phyloP scores from a whole-genome alignment of 306 rosid species.

The Luffa acutangula region DNA sequence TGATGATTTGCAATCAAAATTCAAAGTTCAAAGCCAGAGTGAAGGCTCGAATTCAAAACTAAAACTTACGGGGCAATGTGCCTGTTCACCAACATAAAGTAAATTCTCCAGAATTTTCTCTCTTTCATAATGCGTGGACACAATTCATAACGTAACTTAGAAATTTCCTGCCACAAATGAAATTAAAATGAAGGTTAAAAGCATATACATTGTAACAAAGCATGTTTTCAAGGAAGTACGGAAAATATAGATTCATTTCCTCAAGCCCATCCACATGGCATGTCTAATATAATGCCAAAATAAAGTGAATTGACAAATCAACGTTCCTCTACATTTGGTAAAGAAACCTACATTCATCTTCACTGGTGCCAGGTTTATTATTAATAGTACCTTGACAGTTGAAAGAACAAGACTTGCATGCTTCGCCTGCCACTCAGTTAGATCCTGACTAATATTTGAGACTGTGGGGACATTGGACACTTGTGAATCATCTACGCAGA shows the following conservation, averaged over 20 bases:
- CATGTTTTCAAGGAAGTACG: background rate
- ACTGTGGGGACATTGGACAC: slow-evolving; percentile 37
- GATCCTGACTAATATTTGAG: slow-evolving; percentile 59
- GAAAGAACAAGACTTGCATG: slow-evolving; percentile 62
- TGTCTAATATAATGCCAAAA: background rate
- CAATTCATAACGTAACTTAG: slow-evolving; percentile 50
- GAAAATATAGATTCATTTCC: background rate
- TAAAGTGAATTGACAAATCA: background rate
- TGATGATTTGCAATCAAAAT: background rate
- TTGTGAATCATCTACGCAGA: slow-evolving; percentile 39
- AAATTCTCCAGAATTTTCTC: slow-evolving; percentile 73
- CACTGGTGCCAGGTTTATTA: background rate
- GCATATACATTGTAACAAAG: background rate
- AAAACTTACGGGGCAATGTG: slow-evolving; percentile 50
- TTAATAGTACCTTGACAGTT: slow-evolving; percentile 39
- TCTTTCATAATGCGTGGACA: slow-evolving; percentile 68
- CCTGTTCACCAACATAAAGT: slow-evolving; percentile 44
- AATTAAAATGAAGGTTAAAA: background rate
- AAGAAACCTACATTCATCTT: slow-evolving; percentile 2
- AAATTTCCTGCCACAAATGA: slow-evolving; percentile 48
- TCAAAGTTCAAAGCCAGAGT: background rate
- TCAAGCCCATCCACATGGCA: background rate
- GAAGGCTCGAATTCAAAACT: background rate
- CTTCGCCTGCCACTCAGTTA: slow-evolving; percentile 63
- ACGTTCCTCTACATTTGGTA: background rate